These are phyloP conservation scores for Cucumis variabilis DNA, from an alignment of 331 rosid species.

Conservation along the genomic window DNA sequence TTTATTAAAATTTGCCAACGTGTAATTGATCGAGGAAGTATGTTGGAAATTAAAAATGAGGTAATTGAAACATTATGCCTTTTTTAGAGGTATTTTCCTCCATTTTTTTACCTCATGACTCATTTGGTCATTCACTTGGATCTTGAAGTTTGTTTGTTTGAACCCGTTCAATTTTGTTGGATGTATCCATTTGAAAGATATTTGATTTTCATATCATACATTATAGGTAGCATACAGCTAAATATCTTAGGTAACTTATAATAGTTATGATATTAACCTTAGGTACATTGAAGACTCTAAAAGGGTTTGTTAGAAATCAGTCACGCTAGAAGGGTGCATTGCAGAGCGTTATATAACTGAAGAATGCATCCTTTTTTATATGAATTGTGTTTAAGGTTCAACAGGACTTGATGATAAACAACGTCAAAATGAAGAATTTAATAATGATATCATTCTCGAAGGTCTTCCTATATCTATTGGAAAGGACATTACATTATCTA, in stretches of 20 bases:
- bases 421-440: not conserved
- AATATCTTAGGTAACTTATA: not conserved
- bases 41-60: no score
- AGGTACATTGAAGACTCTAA: not conserved
- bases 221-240: no score
- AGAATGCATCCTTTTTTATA: not conserved
- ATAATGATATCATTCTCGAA: not conserved
- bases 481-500: not conserved
- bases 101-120: not conserved
- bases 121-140: not conserved
- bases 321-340: no score
- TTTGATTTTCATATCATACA: not conserved
- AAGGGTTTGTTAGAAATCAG: not conserved
- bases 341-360: not conserved
- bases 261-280: not conserved
- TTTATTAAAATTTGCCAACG: no score
- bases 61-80: no score
- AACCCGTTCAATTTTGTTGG: not conserved
- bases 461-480: not conserved
- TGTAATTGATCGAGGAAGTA: no score
- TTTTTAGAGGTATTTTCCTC: not conserved
- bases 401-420: not conserved
- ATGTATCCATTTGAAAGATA: no score
- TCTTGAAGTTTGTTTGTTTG: not conserved
- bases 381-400: not conserved